Evolutionary conservation across 305 asterid species (phyloP).

Genomic region (Fraxinus nigra): DNA sequence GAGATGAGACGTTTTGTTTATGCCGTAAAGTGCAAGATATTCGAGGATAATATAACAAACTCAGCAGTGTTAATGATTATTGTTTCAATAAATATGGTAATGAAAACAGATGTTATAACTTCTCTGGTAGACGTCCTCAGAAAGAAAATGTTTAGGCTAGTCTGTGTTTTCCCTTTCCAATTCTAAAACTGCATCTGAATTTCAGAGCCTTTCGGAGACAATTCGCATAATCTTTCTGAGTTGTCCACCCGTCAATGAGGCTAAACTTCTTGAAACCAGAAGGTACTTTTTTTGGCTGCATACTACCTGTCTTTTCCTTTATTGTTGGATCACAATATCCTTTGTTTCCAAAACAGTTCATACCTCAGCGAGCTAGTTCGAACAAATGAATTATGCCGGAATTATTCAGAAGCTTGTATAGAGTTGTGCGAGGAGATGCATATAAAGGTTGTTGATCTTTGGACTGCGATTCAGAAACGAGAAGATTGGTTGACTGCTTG

Average conservation of each 20-base stretch:
- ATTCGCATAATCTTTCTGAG: slow-evolving; percentile 75
- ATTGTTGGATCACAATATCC: not conserved
- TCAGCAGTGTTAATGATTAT: not conserved
- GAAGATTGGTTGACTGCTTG: slow-evolving; percentile 70
- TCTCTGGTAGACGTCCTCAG: not conserved
- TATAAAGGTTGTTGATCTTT: slow-evolving; percentile 74
- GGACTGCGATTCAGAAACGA: slow-evolving; percentile 77
- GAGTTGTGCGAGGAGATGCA: slow-evolving; percentile 71
- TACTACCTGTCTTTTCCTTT: not conserved
- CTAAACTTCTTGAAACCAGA: slow-evolving; percentile 50
- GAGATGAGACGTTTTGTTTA: not conserved
- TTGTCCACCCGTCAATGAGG: slow-evolving; percentile 90
- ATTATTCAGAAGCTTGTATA: slow-evolving; percentile 83
- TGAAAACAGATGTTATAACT: not conserved
- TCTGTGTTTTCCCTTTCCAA: not conserved
- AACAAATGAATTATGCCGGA: slow-evolving; percentile 77
- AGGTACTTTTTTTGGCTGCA: slow-evolving; percentile 39
- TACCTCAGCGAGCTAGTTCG: slow-evolving; percentile 78
- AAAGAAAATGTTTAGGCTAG: not conserved
- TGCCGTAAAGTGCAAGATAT: not conserved
- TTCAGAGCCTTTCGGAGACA: slow-evolving; percentile 73
- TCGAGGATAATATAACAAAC: not conserved
- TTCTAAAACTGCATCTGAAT: slow-evolving; percentile 18
- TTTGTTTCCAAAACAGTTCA: slow-evolving; percentile 41
- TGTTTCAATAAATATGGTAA: not conserved